Evolutionary conservation across 140 eudicot genomes (phyloP).

Genomic region (Erigeron philadelphicus): DNA sequence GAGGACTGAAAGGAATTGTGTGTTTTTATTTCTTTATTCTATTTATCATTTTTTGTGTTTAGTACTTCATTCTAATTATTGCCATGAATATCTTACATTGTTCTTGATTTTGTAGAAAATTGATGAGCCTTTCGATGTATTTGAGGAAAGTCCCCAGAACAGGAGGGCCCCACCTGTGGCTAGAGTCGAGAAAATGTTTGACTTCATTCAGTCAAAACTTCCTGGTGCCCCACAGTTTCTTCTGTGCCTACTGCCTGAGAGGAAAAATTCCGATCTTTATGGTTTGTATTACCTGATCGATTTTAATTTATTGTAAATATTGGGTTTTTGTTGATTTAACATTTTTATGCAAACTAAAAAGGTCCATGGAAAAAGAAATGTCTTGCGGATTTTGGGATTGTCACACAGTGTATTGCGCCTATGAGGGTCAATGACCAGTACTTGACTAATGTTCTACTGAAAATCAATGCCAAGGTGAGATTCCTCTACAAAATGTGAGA

Average conservation of each 20-base stretch:
- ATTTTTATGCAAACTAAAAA: slow-evolving; percentile 13
- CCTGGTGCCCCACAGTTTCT: slow-evolving; percentile 75
- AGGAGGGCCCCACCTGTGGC: slow-evolving; percentile 58
- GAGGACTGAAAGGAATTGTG: slow-evolving; percentile 66
- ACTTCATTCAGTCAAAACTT: slow-evolving; percentile 44
- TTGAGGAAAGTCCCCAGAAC: slow-evolving; percentile 54
- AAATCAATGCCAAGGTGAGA: slow-evolving; percentile 70
- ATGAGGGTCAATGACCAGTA: slow-evolving; percentile 62
- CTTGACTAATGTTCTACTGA: slow-evolving; percentile 45
- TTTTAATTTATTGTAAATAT: not conserved
- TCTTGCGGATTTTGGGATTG: slow-evolving; percentile 61
- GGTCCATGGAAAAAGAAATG: slow-evolving; percentile 80
- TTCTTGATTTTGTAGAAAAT: slow-evolving; percentile 33
- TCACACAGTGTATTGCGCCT: slow-evolving; percentile 75
- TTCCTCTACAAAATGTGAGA: not conserved
- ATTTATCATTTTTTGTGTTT: not conserved
- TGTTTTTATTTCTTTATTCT: slow-evolving; percentile 20
- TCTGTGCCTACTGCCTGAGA: slow-evolving; percentile 69
- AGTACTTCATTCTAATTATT: not conserved
- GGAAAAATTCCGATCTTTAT: slow-evolving; percentile 71
- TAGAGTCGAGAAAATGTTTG: slow-evolving; percentile 76
- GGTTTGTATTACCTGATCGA: slow-evolving; percentile 30
- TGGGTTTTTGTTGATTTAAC: not conserved
- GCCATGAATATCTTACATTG: not conserved
- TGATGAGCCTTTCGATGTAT: slow-evolving; percentile 43